Evolutionary conservation across 495 filamentous ascomycete species (phyloP).

Genomic region (Bacidia rubella): DNA sequence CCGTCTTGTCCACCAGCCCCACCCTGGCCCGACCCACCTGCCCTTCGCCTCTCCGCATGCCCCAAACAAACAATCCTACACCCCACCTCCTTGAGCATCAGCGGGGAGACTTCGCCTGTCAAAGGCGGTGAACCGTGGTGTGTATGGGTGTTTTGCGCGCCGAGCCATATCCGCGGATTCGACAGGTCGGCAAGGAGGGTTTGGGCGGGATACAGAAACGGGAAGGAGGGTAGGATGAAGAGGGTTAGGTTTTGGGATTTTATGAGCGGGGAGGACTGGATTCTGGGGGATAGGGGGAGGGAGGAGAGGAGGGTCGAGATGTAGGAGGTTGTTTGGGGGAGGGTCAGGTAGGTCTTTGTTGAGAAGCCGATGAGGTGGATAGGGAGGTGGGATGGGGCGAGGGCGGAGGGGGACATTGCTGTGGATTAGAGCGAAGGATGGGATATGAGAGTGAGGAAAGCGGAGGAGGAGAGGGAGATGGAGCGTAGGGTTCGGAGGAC

Average conservation of each 20-base stretch:
- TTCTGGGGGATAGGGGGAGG: conserved; percentile 28
- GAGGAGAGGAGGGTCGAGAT: conserved; percentile 36
- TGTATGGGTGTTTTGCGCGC: conserved; percentile 49
- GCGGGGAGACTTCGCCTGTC: conserved; percentile 66
- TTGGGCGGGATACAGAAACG: conserved; percentile 46
- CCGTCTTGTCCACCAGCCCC: conserved; percentile 69
- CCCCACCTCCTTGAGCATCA: conserved; percentile 48
- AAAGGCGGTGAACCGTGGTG: conserved; percentile 8
- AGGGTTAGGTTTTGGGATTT: conserved; percentile 47
- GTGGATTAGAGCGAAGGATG: neutral
- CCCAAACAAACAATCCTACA: conserved; percentile 61
- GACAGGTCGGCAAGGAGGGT: conserved; percentile 8
- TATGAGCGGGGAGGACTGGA: conserved; percentile 35
- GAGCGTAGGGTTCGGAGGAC: too few species aligned
- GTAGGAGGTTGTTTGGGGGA: conserved; percentile 48
- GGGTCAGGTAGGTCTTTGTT: conserved; percentile 75
- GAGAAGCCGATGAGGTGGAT: conserved; percentile 63
- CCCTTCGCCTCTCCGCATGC: conserved; percentile 68
- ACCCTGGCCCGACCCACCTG: conserved; percentile 50
- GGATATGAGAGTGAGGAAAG: neutral
- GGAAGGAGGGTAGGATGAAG: conserved; percentile 69
- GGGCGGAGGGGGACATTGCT: neutral
- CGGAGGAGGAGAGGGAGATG: too few species aligned
- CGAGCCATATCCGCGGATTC: conserved; percentile 40
- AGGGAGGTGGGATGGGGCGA: conserved; percentile 30